Percentiles rank a stretch among this genome's conserved stretches.
Conservation (phyloP, 225 moss, liverwort and hornwort species). For the Polytrichum formosum region DNA sequence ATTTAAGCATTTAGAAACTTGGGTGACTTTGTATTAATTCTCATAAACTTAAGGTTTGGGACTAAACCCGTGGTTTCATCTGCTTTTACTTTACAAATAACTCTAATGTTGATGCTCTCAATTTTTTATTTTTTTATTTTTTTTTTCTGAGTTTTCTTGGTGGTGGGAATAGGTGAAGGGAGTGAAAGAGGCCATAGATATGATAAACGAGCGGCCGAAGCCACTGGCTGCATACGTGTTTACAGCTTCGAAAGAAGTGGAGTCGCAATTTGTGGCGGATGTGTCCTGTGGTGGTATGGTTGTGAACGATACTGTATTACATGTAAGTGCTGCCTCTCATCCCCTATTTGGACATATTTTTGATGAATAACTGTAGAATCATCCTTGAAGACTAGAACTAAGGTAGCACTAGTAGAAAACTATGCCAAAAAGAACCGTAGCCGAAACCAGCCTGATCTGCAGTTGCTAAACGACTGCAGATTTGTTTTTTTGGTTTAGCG, state of each 20-base stretch:
- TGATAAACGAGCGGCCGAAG: conserved; percentile 62
- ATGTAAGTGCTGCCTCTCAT: conserved; percentile 40
- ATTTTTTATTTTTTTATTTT: no score
- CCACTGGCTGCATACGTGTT: conserved; percentile 76
- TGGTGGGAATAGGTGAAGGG: conserved; percentile 58
- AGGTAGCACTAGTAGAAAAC: background rate
- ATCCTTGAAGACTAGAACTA: background rate
- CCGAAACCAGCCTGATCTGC: no score
- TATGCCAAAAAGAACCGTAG: no score
- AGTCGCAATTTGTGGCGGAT: conserved; percentile 51
- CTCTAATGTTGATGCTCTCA: no score
- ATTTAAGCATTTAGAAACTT: no score
- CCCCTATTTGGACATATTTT: background rate
- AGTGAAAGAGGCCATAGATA: conserved; percentile 53
- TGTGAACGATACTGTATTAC: conserved; percentile 69
- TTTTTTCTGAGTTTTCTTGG: background rate
- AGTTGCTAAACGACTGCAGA: no score
- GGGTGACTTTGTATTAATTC: no score
- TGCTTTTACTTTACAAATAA: no score
- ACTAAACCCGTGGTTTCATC: no score
- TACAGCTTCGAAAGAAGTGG: conserved; percentile 47
- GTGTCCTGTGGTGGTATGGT: conserved; percentile 77
- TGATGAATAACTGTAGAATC: background rate
- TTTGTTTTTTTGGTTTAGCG: no score
- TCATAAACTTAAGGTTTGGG: no score